Evolutionary conservation across 441 rosid genomes (phyloP), one percentile per base, ranked within the genome.

Genomic region (Gossypium trilobum): DNA sequence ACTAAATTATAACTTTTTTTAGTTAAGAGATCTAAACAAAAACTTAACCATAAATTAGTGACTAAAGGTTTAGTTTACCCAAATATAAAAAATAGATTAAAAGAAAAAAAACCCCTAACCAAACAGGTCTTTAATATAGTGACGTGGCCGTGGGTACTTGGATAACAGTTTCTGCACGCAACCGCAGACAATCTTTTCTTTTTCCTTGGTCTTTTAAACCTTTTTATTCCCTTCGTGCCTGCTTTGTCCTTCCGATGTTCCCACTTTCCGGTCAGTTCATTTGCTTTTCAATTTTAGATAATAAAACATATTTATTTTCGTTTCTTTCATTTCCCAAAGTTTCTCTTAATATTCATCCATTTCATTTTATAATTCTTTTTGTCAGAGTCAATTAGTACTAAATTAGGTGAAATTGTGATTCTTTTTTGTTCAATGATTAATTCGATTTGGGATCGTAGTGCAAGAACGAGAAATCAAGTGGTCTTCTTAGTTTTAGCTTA

Each of bases 181-280:
- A 22, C 55, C 13, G 36, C 55, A 65, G 55, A 2, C 9, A 19
- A 65, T 13, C 20, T 5, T 44, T 13, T 5, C 0, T 11, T 22
- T 46, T 22, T 46, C 14, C 0, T 20, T 46, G 19, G 11, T 23
- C 17, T 48, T 64, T 20, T 11, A 1, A 42, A 64, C 19, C 14
- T 7, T 17, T 62, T 31, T 25, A 17, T 25, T 59, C 59, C 8
- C 54, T 42, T 6, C 42, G 56, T 11, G 51, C 51, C 44, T 39
- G 44, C 11, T 36, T 33, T 36, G 7, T 4, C 67, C 27, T 55
- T 59, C 36, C 42, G 66, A 23, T 25, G 58, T 44, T 60, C 59
- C 50, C 33, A 20, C 17, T 66, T 25, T 54, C 62, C 51, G 76
- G 70, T 71, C 19, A 52, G 75, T 74, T 27, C 29, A 50, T 66